Conservation (phyloP, 176 grass and related monocot genomes). For the Eleusine coracana region DNA sequence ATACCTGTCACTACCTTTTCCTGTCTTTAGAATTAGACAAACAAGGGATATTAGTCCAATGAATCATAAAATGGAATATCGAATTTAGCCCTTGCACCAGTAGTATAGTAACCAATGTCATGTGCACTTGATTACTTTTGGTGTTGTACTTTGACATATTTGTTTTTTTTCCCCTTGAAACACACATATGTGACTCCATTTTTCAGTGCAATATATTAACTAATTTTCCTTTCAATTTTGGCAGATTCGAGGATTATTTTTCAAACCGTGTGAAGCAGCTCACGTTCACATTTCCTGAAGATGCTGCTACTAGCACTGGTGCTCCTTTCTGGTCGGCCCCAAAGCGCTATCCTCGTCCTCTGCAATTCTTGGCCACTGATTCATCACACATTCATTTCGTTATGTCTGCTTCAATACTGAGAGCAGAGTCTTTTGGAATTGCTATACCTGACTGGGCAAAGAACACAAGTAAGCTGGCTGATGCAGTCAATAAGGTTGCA, state of each 20-base stretch:
- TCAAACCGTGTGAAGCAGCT: conserved; percentile 80
- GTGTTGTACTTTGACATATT: neutral
- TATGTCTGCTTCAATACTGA: conserved; percentile 74
- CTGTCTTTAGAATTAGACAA: neutral
- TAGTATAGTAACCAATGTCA: neutral
- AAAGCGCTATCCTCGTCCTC: conserved; percentile 68
- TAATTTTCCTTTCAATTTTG: neutral
- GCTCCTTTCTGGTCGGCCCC: conserved; percentile 81
- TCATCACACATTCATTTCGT: conserved; percentile 59
- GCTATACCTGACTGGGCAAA: conserved; percentile 72
- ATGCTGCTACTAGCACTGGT: conserved; percentile 69
- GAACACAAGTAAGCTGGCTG: conserved; percentile 50
- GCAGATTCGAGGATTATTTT: conserved; percentile 92
- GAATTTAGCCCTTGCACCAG: neutral
- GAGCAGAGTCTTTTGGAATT: conserved; percentile 74
- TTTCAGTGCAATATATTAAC: conserved; percentile 16
- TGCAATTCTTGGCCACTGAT: conserved; percentile 67
- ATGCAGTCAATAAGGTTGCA: conserved; percentile 51
- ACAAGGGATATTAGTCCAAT: neutral
- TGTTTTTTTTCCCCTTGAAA: neutral
- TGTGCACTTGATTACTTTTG: neutral
- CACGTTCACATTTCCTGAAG: conserved; percentile 85
- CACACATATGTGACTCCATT: neutral
- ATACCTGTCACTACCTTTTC: conserved; percentile 3
- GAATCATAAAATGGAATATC: no score